A percentile compares a stretch with the other conserved stretches of the same genome.
phyloP scores from a whole-genome alignment of 75 land plant species.

The Sequoia sempervirens region DNA sequence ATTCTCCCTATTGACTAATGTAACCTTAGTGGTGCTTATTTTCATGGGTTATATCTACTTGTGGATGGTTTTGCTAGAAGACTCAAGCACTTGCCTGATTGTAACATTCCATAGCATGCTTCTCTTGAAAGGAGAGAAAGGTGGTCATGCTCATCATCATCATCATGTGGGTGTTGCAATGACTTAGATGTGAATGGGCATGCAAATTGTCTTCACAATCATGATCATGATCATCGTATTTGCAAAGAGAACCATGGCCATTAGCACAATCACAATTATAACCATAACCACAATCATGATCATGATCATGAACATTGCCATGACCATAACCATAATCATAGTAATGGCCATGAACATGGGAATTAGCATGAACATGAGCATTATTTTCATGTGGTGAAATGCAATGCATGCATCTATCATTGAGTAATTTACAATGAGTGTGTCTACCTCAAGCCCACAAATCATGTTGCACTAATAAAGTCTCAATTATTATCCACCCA shows the following conservation, averaged over 20 bases:
- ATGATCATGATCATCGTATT: neutral
- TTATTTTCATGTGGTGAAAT: neutral
- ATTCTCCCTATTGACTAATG: constrained; percentile 63
- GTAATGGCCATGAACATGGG: too few species aligned
- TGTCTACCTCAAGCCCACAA: neutral
- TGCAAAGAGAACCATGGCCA: too few species aligned
- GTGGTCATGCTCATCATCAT: too few species aligned
- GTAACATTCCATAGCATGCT: too few species aligned
- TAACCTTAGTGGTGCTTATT: constrained; percentile 53
- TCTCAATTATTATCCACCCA: neutral
- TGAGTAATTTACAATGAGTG: neutral
- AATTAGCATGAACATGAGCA: too few species aligned
- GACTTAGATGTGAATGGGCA: neutral
- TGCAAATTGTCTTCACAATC: neutral
- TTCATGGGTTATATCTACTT: too few species aligned
- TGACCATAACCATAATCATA: too few species aligned
- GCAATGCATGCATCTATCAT: neutral
- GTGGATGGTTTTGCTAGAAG: constrained; percentile 84
- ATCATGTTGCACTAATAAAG: neutral
- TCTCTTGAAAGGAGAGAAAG: too few species aligned
- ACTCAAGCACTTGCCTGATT: constrained; percentile 76
- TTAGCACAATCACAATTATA: too few species aligned
- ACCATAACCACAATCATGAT: too few species aligned
- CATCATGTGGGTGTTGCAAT: too few species aligned
- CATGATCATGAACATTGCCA: too few species aligned